Conservation (phyloP, 1,139 yeast genomes). For the Diutina rugosa region DNA sequence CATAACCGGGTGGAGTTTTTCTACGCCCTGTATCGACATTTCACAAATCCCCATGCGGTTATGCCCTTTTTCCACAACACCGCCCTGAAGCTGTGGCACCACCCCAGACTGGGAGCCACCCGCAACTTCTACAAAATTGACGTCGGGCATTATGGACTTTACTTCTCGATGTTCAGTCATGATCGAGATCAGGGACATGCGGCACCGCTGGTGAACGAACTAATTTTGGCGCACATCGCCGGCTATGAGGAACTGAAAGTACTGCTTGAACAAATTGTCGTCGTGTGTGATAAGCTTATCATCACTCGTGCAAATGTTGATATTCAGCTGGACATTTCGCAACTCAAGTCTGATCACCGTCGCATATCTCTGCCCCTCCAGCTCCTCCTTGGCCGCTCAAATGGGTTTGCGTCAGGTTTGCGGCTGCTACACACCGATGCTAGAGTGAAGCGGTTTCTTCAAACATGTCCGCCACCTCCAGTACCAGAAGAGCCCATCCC, state of each 20-base stretch:
- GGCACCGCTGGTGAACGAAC: slow-evolving; percentile 3
- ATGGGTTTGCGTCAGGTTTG: neutral
- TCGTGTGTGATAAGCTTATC: slow-evolving; percentile 10
- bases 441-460: neutral
- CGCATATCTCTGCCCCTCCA: neutral
- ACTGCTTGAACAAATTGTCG: neutral
- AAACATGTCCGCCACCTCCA: neutral
- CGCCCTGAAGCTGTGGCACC: slow-evolving; percentile 14
- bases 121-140: slow-evolving; percentile 18
- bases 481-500: neutral
- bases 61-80: slow-evolving; percentile 14
- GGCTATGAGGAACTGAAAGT: slow-evolving; percentile 2
- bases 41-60: slow-evolving; percentile 8
- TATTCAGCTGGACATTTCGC: slow-evolving; percentile 12
- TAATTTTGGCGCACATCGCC: neutral
- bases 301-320: slow-evolving; percentile 20
- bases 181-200: slow-evolving; percentile 16
- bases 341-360: neutral
- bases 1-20: slow-evolving; percentile 22
- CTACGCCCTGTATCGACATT: slow-evolving; percentile 27
- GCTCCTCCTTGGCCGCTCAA: neutral
- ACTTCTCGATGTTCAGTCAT: slow-evolving; percentile 28
- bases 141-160: slow-evolving; percentile 32
- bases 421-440: neutral
- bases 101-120: slow-evolving; percentile 9